phyloP scores from a whole-genome alignment of 805 yeast species.

The Metschnikowia similis region DNA sequence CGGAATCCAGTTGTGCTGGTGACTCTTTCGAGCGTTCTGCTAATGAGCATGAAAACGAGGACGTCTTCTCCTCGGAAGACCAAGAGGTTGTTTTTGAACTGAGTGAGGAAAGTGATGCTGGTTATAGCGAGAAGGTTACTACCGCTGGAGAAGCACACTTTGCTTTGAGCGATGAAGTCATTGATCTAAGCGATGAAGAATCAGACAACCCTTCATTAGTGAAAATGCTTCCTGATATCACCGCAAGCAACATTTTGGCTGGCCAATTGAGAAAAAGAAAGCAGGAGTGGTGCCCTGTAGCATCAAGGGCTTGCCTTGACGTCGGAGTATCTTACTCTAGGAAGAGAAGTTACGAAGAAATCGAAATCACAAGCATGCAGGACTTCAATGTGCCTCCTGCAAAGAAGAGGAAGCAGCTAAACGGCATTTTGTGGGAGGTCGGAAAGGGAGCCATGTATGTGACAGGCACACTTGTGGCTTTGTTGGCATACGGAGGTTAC shows the following conservation, averaged over 20 bases:
- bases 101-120: neutral
- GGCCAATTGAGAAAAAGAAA: neutral
- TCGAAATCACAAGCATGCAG: conserved; percentile 1
- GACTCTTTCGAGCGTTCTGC: neutral
- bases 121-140: neutral
- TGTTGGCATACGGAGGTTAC: conserved; percentile 34
- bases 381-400: neutral
- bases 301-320: too few species aligned
- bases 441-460: conserved; percentile 31
- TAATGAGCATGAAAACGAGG: neutral
- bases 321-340: neutral
- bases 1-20: neutral
- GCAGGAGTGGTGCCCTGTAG: neutral
- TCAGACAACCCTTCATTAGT: neutral
- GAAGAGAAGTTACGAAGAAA: conserved; percentile 11
- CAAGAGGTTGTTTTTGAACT: neutral
- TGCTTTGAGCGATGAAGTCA: neutral
- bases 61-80: neutral
- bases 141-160: neutral
- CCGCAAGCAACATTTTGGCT: neutral
- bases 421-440: conserved; percentile 25
- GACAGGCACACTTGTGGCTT: conserved; percentile 28
- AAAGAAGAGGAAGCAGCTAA: conserved; percentile 19
- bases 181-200: neutral
- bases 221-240: neutral